A percentile compares a stretch with the other conserved stretches of the same genome.
Evolutionary conservation across 208 protist species (phyloP).

Genomic region (Novymonas esmeraldas): DNA sequence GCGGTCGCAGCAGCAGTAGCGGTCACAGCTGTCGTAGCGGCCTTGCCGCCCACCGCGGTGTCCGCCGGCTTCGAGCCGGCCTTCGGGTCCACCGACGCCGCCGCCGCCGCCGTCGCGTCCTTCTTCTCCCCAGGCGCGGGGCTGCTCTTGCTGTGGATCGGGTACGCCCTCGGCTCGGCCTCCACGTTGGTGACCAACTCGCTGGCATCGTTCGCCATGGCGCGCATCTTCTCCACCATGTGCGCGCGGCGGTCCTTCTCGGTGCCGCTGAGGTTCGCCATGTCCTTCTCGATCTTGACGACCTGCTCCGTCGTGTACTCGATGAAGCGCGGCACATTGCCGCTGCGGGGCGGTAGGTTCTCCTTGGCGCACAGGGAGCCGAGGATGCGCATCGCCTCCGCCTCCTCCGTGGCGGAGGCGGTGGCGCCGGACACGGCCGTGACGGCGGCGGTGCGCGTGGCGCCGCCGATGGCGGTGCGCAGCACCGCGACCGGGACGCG

Average conservation of each 20-base stretch:
- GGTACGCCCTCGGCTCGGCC: slow-evolving; percentile 50
- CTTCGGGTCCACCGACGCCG: neutral
- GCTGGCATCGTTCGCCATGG: slow-evolving; percentile 47
- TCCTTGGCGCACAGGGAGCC: slow-evolving; percentile 36
- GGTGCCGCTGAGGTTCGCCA: slow-evolving; percentile 23
- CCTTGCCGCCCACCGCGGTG: too few species aligned
- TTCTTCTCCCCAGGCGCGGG: slow-evolving; percentile 10
- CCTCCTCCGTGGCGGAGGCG: slow-evolving; percentile 32
- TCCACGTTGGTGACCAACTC: slow-evolving; percentile 41
- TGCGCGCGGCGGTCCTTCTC: slow-evolving; percentile 27
- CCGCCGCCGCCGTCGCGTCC: neutral
- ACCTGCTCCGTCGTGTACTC: slow-evolving; percentile 51
- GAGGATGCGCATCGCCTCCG: slow-evolving; percentile 28
- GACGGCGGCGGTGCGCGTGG: slow-evolving; percentile 43
- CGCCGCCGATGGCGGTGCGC: slow-evolving; percentile 51
- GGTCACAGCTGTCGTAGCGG: neutral
- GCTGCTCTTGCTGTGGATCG: slow-evolving; percentile 17
- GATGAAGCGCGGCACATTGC: slow-evolving; percentile 64
- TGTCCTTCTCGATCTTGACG: slow-evolving; percentile 25
- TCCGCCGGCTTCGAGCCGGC: too few species aligned
- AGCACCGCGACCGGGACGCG: slow-evolving; percentile 47
- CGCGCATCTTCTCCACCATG: slow-evolving; percentile 42
- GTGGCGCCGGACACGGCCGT: slow-evolving; percentile 35
- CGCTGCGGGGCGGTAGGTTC: slow-evolving; percentile 57
- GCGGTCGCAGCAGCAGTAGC: neutral